Percentiles rank a stretch among this genome's conserved stretches.
Conservation (phyloP, 805 yeast species). For the Kluyveromyces aestuarii region DNA sequence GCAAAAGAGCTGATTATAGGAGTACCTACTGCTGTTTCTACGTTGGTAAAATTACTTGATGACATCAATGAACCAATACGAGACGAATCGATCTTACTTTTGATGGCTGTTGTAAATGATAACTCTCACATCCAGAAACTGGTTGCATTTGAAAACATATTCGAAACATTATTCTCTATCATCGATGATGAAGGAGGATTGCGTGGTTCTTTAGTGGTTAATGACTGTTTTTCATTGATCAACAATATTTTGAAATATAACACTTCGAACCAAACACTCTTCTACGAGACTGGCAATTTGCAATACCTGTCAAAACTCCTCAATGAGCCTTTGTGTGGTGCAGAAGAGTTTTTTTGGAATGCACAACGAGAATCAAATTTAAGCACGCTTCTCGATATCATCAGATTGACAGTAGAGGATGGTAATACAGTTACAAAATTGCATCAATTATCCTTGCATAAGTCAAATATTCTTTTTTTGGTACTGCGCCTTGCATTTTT, state of each 20-base stretch:
- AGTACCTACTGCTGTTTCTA: slow-evolving; percentile 72
- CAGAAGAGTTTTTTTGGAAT: slow-evolving; percentile 55
- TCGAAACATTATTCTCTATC: slow-evolving; percentile 71
- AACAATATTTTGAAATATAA: slow-evolving; percentile 69
- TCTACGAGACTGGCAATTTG: slow-evolving; percentile 76
- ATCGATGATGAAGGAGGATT: slow-evolving; percentile 83
- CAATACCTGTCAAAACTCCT: slow-evolving; percentile 55
- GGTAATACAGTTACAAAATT: slow-evolving; percentile 55
- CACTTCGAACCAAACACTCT: slow-evolving; percentile 81
- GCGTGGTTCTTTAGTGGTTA: slow-evolving; percentile 81
- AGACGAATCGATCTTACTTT: slow-evolving; percentile 76
- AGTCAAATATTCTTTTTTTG: slow-evolving; percentile 54
- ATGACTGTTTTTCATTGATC: slow-evolving; percentile 74
- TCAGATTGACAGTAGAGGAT: slow-evolving; percentile 60
- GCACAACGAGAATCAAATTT: slow-evolving; percentile 65
- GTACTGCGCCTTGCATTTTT: slow-evolving; percentile 66
- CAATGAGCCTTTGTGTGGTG: slow-evolving; percentile 46
- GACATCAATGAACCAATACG: slow-evolving; percentile 76
- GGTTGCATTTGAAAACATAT: slow-evolving; percentile 90
- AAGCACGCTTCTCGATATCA: slow-evolving; percentile 58
- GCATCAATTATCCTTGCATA: slow-evolving; percentile 54
- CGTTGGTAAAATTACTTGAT: slow-evolving; percentile 53
- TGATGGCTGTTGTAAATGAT: slow-evolving; percentile 73
- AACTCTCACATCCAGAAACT: slow-evolving; percentile 83
- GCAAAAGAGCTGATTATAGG: slow-evolving; percentile 66